Percentiles rank a stretch among this genome's conserved stretches.
These are phyloP conservation scores for Ascochyta pisi DNA, from an alignment of 2,329 filamentous ascomycete genomes.

Conservation along the genomic window DNA sequence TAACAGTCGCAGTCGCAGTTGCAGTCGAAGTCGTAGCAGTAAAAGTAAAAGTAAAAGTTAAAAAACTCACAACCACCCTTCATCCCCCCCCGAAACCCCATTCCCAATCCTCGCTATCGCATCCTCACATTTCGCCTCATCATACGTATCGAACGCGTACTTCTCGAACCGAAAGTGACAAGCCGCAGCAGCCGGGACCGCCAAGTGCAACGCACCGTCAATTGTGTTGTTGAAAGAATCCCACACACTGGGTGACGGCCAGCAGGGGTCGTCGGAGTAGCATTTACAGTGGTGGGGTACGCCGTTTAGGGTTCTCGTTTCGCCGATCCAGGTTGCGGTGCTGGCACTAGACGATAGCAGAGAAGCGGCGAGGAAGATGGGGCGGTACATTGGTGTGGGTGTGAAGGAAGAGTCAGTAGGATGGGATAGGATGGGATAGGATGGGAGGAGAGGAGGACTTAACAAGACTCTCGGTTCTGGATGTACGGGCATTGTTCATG, in stretches of 20 bases:
- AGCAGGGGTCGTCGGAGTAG: conserved; percentile 45
- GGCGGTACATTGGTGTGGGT: too few relatives aligned
- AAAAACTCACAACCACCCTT: conserved; percentile 41
- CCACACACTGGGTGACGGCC: conserved; percentile 40
- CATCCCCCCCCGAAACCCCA: conserved; percentile 5
- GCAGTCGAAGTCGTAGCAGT: too few relatives aligned
- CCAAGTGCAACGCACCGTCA: conserved; percentile 34
- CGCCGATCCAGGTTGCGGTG: conserved; percentile 30
- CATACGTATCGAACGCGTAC: conserved; percentile 24
- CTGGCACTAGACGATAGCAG: too few relatives aligned
- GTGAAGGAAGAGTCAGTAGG: too few relatives aligned
- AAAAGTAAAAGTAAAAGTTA: too few relatives aligned
- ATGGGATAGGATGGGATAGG: too few relatives aligned
- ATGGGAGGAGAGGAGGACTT: too few relatives aligned
- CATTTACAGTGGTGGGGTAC: conserved; percentile 44
- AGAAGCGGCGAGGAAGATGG: too few relatives aligned
- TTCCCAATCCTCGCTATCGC: conserved; percentile 35
- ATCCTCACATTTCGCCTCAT: conserved; percentile 36
- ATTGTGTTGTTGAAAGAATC: conserved; percentile 39
- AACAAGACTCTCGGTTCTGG: too few relatives aligned
- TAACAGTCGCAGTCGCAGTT: too few relatives aligned
- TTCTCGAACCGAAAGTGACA: conserved; percentile 39
- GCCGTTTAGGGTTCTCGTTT: conserved; percentile 34
- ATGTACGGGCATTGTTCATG: too few relatives aligned
- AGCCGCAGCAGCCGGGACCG: conserved; percentile 39